Base-by-base conservation (phyloP, 345 rosid species). In the Murraya koenigii region DNA sequence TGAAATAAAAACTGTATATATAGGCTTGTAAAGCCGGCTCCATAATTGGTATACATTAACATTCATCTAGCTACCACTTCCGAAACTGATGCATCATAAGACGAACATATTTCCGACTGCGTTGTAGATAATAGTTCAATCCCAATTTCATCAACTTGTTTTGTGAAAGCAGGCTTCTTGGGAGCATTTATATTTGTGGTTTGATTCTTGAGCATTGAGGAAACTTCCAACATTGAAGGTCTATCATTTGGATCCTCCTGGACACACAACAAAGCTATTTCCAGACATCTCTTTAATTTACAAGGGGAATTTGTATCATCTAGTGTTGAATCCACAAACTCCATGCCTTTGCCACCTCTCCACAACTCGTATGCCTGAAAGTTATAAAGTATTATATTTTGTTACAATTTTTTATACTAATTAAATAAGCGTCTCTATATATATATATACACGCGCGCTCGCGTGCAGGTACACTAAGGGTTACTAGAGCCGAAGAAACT, bases 201-300 rank as follows among this genome's bases (percentile, higher is more conserved):
- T 36, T 36, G 66, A 72, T 58, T 58, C 38, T 59, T 58, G 2
- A 72, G 66, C 66, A 59, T 35, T 1, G 35, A 13, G 35, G 22
- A 58, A 72, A 72, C 76, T 72, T 59, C 76, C 59, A 69, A 30
- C 38, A 69, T 49, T 58, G 59, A 44, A 4, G 73, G 73, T 69
- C 73, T 47, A 30, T 69, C 73, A 47, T 69, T 8, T 2, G 73
- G 59, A 28, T 28, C 26, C 23, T 69, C 73, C 47, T 69, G 73
- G 55, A 69, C 59, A 69, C 73, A 47, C 17, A 69, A 11, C 59
- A 69, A 56, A 44, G 72, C 72, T 44, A 69, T 47, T 17, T 25
- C 58, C 58, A 69, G 25, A 19, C 72, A 69, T 23, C 56, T 69
- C 11, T 25, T 25, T 20, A 67, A 23, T 39, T 67, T 67, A 39